These are phyloP conservation scores for Tricholoma flavovirens DNA, from an alignment of 768 basidiomycete species.

Conservation along the genomic window DNA sequence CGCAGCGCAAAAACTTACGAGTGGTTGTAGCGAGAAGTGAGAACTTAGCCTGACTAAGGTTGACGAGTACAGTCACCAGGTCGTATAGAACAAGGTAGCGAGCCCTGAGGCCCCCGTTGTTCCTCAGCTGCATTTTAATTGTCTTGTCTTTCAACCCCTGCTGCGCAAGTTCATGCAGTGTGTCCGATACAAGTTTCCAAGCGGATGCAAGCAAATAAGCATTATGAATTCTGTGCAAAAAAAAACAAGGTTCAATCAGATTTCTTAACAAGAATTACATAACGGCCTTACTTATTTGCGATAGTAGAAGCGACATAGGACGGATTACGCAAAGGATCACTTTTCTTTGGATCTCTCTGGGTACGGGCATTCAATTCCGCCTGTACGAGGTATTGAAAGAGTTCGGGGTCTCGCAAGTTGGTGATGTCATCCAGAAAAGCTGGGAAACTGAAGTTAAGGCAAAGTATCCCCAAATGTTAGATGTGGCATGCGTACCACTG, in stretches of 20 bases:
- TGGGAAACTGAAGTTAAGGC: constrained; percentile 18
- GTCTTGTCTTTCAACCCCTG: constrained; percentile 49
- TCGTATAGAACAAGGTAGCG: constrained; percentile 63
- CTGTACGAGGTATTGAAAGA: constrained; percentile 54
- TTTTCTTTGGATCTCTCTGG: constrained; percentile 25
- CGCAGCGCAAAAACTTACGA: constrained; percentile 39
- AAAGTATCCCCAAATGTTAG: neutral
- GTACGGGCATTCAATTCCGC: constrained; percentile 51
- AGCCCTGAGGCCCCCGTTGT: constrained; percentile 43
- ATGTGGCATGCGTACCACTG: constrained; percentile 41
- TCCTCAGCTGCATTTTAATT: constrained; percentile 48
- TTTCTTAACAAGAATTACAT: neutral
- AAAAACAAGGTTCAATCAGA: constrained; percentile 2
- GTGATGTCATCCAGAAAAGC: constrained; percentile 68
- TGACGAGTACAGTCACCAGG: constrained; percentile 52
- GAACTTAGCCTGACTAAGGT: constrained; percentile 59
- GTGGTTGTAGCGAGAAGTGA: constrained; percentile 65
- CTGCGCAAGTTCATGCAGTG: constrained; percentile 48
- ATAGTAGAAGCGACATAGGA: constrained; percentile 52
- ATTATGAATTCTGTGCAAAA: constrained; percentile 70
- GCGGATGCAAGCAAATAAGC: constrained; percentile 76
- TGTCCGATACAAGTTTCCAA: constrained; percentile 68
- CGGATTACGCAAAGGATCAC: constrained; percentile 32
- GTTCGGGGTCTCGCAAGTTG: constrained; percentile 57
- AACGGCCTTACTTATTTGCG: constrained; percentile 43